phyloP scores from a whole-genome alignment of 2,329 filamentous ascomycete species.

The Penicillium digitatum region DNA sequence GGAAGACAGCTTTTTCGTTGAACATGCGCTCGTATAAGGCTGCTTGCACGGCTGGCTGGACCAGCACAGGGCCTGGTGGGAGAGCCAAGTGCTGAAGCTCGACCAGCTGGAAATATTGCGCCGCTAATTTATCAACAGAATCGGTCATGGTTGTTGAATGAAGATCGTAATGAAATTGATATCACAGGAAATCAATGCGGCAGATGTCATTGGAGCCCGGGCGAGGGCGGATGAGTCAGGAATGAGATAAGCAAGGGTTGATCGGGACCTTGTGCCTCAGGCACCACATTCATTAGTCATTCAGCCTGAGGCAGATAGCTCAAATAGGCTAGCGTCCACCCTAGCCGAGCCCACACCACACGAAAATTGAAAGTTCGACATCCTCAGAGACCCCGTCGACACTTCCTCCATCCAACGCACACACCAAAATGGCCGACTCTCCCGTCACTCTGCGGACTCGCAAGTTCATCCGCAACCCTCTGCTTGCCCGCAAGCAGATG shows the following conservation, averaged over 20 bases:
- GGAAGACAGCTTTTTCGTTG: conserved; percentile 51
- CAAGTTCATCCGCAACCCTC: conserved; percentile 99
- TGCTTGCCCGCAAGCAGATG: conserved; percentile 99
- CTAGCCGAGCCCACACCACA: conserved; percentile 44
- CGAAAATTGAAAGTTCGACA: conserved; percentile 40
- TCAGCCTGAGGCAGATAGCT: conserved; percentile 12
- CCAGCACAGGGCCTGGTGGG: conserved; percentile 58
- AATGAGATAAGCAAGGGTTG: conserved; percentile 4
- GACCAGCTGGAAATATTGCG: conserved; percentile 78
- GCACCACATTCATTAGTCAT: conserved; percentile 1
- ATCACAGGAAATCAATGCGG: conserved; percentile 1
- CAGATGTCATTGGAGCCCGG: conserved; percentile 7
- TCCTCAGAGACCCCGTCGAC: conserved; percentile 19
- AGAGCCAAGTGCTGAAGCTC: conserved; percentile 59
- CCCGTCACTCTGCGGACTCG: conserved; percentile 87
- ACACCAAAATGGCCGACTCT: conserved; percentile 73
- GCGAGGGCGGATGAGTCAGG: conserved; percentile 6
- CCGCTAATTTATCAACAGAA: conserved; percentile 41
- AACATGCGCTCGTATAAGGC: conserved; percentile 66
- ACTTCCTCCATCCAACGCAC: conserved; percentile 25
- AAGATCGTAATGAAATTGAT: conserved; percentile 5
- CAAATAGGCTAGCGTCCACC: conserved; percentile 30
- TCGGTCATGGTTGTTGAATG: conserved; percentile 9
- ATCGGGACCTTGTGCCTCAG: not conserved
- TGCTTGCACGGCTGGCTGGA: conserved; percentile 60